Evolutionary conservation across 2,329 filamentous ascomycete species (phyloP).

Genomic region (Bertia moriformis): DNA sequence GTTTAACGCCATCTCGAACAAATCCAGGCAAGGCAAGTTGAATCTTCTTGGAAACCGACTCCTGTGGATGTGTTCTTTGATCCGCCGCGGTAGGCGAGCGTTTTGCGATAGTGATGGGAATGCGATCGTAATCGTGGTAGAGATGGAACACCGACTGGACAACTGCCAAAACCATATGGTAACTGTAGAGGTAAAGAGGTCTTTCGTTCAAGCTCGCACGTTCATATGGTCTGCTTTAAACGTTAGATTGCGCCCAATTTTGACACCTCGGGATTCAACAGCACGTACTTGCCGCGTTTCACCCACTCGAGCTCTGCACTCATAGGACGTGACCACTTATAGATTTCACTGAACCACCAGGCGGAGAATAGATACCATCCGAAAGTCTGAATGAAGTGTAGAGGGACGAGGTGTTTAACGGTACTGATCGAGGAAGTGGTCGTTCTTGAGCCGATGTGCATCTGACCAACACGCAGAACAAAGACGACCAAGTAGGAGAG

Average conservation of each 20-base stretch:
- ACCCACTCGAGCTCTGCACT: conserved; percentile 57
- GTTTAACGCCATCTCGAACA: background rate
- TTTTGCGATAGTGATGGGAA: conserved; percentile 27
- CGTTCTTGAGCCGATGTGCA: conserved; percentile 62
- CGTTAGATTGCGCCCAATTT: background rate
- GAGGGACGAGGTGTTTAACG: conserved; percentile 39
- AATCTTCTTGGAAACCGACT: background rate
- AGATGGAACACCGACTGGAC: conserved; percentile 60
- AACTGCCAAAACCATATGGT: conserved; percentile 54
- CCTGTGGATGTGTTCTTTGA: background rate
- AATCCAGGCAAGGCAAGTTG: background rate
- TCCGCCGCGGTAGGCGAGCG: conserved; percentile 7
- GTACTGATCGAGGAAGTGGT: conserved; percentile 54
- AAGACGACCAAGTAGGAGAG: conserved; percentile 64
- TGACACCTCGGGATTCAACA: background rate
- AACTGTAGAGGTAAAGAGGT: conserved; percentile 63
- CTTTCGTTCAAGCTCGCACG: conserved; percentile 71
- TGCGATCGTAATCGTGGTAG: conserved; percentile 56
- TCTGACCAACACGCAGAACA: conserved; percentile 71
- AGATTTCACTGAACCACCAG: conserved; percentile 67
- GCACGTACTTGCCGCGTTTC: conserved; percentile 47
- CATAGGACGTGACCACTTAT: conserved; percentile 54
- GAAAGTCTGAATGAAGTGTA: conserved; percentile 53
- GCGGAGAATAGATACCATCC: conserved; percentile 68
- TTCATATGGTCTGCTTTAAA: conserved; percentile 17